phyloP scores from a whole-genome alignment of 352 stramenopile species.

The Hyaloperonospora arabidopsidis region DNA sequence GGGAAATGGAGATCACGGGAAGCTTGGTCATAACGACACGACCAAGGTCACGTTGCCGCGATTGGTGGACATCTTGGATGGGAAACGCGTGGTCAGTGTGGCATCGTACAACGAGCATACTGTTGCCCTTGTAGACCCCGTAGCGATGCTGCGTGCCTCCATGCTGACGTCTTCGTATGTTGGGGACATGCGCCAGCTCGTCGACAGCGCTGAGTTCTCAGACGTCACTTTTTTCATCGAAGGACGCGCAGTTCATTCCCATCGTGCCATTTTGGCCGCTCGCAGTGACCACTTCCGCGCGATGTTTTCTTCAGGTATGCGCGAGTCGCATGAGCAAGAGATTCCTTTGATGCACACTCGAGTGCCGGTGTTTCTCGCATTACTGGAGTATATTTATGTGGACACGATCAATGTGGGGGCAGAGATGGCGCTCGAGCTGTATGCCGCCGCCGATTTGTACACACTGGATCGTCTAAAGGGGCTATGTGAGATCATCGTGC shows the following conservation, averaged over 20 bases:
- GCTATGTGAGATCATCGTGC: slow-evolving; percentile 85
- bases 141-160: slow-evolving; percentile 65
- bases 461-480: slow-evolving; percentile 90
- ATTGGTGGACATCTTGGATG: slow-evolving; percentile 85
- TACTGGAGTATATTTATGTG: slow-evolving; percentile 96
- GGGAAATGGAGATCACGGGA: slow-evolving; percentile 90
- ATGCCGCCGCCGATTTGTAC: slow-evolving; percentile 92
- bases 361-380: slow-evolving; percentile 87
- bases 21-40: slow-evolving; percentile 91
- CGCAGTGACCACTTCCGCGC: slow-evolving; percentile 92
- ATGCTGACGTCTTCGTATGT: slow-evolving; percentile 81
- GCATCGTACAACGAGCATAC: slow-evolving; percentile 98
- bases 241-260: slow-evolving; percentile 70
- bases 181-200: slow-evolving; percentile 87
- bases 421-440: slow-evolving; percentile 92
- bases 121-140: slow-evolving; percentile 84
- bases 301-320: slow-evolving; percentile 94
- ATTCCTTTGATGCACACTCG: slow-evolving; percentile 87
- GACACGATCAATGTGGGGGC: slow-evolving; percentile 89
- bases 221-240: slow-evolving; percentile 87
- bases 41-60: slow-evolving; percentile 93
- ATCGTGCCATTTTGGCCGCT: slow-evolving; percentile 88
- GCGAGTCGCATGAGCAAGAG: slow-evolving; percentile 76
- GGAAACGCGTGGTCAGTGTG: slow-evolving; percentile 91
- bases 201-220: slow-evolving; percentile 86